phyloP scores from a whole-genome alignment of 768 basidiomycete species.

The Tylopilus subfusipes region DNA sequence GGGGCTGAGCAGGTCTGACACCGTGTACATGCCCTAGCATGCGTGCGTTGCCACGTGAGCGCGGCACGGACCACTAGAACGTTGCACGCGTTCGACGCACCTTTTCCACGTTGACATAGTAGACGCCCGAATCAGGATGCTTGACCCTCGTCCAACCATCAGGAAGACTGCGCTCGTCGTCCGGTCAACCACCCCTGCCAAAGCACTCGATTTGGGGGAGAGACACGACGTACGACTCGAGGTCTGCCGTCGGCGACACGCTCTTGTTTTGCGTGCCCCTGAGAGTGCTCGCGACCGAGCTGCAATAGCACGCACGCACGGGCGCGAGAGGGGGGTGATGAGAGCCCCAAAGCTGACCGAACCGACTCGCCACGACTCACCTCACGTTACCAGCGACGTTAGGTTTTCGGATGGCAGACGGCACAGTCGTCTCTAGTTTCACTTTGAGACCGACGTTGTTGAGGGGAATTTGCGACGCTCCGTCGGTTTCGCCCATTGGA shows the following conservation, averaged over 20 bases:
- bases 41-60: background rate
- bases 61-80: background rate
- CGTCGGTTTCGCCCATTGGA: conserved; percentile 2
- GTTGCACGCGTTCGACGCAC: conserved; percentile 13
- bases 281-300: conserved; percentile 16
- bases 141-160: conserved; percentile 27
- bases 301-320: background rate
- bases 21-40: conserved; percentile 12
- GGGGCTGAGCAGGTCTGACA: conserved; percentile 8
- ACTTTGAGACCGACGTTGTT: conserved; percentile 1
- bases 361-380: conserved; percentile 4
- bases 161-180: conserved; percentile 5
- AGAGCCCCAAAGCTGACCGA: background rate
- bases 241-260: background rate
- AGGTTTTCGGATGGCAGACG: conserved; percentile 12
- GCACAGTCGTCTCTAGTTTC: conserved; percentile 12
- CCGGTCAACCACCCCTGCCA: background rate
- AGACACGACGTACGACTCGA: conserved; percentile 9
- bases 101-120: conserved; percentile 31
- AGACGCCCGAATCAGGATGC: conserved; percentile 34
- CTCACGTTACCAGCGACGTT: background rate
- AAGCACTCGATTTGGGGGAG: background rate
- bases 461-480: background rate
- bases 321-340: too few species aligned
- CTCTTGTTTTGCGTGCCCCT: conserved; percentile 8